A percentile compares a stretch with the other conserved stretches of the same genome.
Evolutionary conservation across 345 rosid species (phyloP).

Genomic region (Eucalyptus regnans): DNA sequence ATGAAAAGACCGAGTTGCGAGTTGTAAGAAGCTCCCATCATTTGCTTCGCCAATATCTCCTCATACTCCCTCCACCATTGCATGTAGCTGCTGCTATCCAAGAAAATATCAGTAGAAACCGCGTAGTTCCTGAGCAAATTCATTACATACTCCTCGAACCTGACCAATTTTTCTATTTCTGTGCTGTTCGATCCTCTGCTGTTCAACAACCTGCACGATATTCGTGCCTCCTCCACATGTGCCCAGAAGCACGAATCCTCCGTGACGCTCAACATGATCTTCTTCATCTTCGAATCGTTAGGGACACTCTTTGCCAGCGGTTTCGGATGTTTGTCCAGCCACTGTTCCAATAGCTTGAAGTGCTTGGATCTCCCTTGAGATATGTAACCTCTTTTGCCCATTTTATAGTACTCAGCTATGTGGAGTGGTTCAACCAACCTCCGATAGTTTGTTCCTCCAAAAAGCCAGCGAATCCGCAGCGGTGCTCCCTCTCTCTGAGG

Average conservation of each 20-base stretch:
- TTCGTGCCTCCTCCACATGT: constrained; percentile 55
- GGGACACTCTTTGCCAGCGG: not conserved
- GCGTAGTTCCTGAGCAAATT: constrained; percentile 15
- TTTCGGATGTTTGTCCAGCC: constrained; percentile 9
- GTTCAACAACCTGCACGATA: not conserved
- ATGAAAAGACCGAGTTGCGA: constrained; percentile 23
- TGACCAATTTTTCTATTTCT: not conserved
- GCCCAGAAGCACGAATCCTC: constrained; percentile 90
- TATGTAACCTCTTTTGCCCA: constrained; percentile 12
- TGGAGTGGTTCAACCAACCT: constrained; percentile 76
- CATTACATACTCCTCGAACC: constrained; percentile 34
- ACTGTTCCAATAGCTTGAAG: constrained; percentile 29
- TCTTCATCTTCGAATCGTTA: not conserved
- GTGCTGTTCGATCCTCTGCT: not conserved
- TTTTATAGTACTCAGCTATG: constrained; percentile 46
- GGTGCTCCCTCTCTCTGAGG: constrained; percentile 27
- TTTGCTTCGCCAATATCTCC: not conserved
- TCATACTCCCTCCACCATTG: constrained; percentile 49
- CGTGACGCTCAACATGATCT: constrained; percentile 12
- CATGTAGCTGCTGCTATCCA: constrained; percentile 46
- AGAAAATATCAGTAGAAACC: constrained; percentile 63
- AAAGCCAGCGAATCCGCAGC: constrained; percentile 23
- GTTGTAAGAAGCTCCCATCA: not conserved
- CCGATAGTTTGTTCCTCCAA: constrained; percentile 36
- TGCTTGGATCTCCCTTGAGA: constrained; percentile 28